Base-by-base conservation (phyloP, 768 basidiomycete genomes). In the Boletus rubescentipes region DNA sequence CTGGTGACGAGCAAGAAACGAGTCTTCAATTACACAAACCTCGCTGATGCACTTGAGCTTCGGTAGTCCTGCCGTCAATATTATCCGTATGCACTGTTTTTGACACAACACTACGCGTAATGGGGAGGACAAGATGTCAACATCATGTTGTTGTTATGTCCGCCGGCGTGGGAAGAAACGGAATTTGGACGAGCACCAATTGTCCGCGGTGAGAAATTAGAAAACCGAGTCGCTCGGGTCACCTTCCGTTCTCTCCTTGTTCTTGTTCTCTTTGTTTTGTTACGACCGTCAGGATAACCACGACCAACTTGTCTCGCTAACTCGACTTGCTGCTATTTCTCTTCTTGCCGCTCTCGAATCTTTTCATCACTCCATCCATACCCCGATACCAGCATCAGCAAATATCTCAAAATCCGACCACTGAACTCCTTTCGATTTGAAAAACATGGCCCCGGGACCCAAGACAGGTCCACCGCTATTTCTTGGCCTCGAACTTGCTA, bases 401-500 rank as follows among this genome's bases (percentile, higher is more conserved):
- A 48, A 59, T 64, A 64, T 48, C 53, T 40, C 54, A 51, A 46
- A 36, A 46, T 53, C 46, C 44, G 21, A 26, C 26, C 44, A 45
- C 26, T 51, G 45, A 49, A 8, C 45, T 20, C 38, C 34, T 40
- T 30, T 41, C 30, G 53, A 55, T 53, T 55, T 53, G 10, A 29
- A 52, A 54, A 55, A 57, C 42, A 72, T 72, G 68, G 69, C 72
- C 30, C 67, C 72, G 38, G 67, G 58, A 51, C 51, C 73, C 50
- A 79, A 80, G 68, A 61, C 68, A 20, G 72, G 74, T 39, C 69
- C 75, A 36, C 69, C 78, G n/a, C 79, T 89, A 61, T 93, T 92
- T 73, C 83, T 94, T 38, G 92, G 91, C 54, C 80, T 94, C 67
- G 91, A 93, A 75, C 81, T 93, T 49, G 86, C 88, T 4, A 86